Evolutionary conservation across 768 basidiomycete genomes (phyloP), one percentile per base, ranked within the genome.

Genomic region (Tylopilus rubrobrunneus): DNA sequence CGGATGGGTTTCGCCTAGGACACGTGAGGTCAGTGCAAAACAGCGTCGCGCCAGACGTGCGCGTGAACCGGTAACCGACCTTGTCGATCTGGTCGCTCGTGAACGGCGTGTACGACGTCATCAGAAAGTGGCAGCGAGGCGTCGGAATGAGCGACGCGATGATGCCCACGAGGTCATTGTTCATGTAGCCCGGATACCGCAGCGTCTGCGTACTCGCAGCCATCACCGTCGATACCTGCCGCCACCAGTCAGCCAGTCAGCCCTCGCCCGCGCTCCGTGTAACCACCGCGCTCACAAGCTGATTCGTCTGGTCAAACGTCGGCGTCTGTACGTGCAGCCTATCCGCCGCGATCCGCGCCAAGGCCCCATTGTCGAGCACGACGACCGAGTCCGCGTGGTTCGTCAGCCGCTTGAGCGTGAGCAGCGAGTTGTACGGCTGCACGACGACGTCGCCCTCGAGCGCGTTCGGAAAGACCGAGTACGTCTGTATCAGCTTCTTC

Each of bases 31-130:
- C 36, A 37, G 36, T 6, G 15, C 36, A 37, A 19, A 37, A 17
- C 31, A 31, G 36, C 36, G 5, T 37, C 36, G 36, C 15, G 7
- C n/a, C 17, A 37, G 25, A 37, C 14, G n/a, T 14, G 39, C 19
- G 19, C 19, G 19, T 19, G 19, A 19, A 39, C 39, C 25, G 25
- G 25, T 5, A 5, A 65, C 74, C 28, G 52, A 91, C 96, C 77
- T 97, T 92, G 76, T 98, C 94, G 51, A 98, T 91, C 65, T 93
- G 87, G 70, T 98, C 96, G 58, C 91, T 91, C 5, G 95, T 96
- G 70, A 99, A 99, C 0, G 97, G 97, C 7, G 97, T 99, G 64
- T 98, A 99, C 14, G 93, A 93, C 10, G 97, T 98, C 91, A 95
- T 96, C 48, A 99, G 80, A 79, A 98, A 98, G 71, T 99, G 96